phyloP scores from a whole-genome alignment of 441 rosid species.

The Cnidoscolus chayamansa region DNA sequence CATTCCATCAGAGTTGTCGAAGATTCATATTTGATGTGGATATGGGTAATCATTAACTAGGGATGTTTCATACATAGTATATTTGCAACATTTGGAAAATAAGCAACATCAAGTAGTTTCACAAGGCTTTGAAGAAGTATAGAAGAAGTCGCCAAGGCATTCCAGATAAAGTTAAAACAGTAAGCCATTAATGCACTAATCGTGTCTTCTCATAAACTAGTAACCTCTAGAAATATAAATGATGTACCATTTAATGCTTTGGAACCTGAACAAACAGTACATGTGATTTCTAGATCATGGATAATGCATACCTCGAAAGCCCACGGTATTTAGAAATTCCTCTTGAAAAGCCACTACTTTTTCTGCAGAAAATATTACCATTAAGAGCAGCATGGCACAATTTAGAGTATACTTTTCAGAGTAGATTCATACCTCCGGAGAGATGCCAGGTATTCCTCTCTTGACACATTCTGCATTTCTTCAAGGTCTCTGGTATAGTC shows the following conservation, averaged over 20 bases:
- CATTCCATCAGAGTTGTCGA: not conserved
- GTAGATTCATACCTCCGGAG: slow-evolving; percentile 60
- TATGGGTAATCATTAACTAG: not conserved
- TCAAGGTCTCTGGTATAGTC: slow-evolving; percentile 63
- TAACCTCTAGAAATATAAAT: not conserved
- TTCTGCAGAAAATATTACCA: slow-evolving; percentile 46
- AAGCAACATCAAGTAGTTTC: not conserved
- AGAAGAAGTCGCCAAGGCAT: not conserved
- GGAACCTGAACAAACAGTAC: not conserved
- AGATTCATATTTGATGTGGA: not conserved
- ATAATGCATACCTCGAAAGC: slow-evolving; percentile 63
- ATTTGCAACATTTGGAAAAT: not conserved
- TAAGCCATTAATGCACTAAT: not conserved
- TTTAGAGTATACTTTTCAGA: slow-evolving; percentile 1
- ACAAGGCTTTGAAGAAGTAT: not conserved
- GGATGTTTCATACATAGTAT: not conserved
- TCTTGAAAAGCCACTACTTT: slow-evolving; percentile 91
- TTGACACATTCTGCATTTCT: slow-evolving; percentile 78
- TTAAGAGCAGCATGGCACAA: slow-evolving; percentile 26
- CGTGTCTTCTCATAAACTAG: not conserved
- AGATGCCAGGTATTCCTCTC: slow-evolving; percentile 86
- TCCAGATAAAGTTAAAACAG: not conserved
- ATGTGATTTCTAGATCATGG: slow-evolving; percentile 6
- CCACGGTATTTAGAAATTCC: slow-evolving; percentile 96
- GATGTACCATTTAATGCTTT: not conserved